A percentile compares a stretch with the other conserved stretches of the same genome.
phyloP scores from a whole-genome alignment of 768 basidiomycete genomes.

The Naganishia randhawae region DNA sequence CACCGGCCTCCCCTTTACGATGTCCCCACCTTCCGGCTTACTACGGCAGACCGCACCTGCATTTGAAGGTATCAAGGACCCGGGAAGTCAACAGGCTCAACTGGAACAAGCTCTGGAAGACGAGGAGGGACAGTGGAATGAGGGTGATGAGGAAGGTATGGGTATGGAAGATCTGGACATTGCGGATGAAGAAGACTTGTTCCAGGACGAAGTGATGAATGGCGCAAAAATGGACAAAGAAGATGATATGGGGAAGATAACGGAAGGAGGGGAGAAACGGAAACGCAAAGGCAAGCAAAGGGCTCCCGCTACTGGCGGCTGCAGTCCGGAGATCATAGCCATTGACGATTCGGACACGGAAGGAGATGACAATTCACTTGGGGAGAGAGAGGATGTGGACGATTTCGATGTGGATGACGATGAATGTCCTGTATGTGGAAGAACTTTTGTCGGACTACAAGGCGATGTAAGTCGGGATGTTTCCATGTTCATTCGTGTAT shows the following conservation, averaged over 20 bases:
- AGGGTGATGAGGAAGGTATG: conserved; percentile 67
- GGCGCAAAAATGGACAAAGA: too few species aligned
- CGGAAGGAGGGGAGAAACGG: neutral
- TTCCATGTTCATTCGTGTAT: conserved; percentile 7
- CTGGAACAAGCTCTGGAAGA: conserved; percentile 28
- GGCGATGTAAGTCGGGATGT: conserved; percentile 44
- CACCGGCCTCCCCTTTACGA: neutral
- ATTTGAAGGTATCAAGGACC: conserved; percentile 15
- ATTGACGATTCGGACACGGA: conserved; percentile 5
- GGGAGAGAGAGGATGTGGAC: conserved; percentile 1
- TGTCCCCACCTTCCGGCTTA: neutral
- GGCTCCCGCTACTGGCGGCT: conserved; percentile 33
- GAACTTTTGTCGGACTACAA: conserved; percentile 39
- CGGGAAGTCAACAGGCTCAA: neutral
- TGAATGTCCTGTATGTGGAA: conserved; percentile 43
- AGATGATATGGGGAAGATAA: too few species aligned
- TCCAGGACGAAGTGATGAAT: conserved; percentile 46
- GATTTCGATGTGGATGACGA: conserved; percentile 32
- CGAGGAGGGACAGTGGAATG: conserved; percentile 62
- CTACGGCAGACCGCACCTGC: neutral
- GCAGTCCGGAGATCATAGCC: neutral
- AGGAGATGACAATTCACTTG: neutral
- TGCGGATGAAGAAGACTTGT: conserved; percentile 33
- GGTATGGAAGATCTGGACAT: conserved; percentile 48
- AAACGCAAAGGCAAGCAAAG: conserved; percentile 37